phyloP scores from a whole-genome alignment of 768 basidiomycete species.

The Termitomyces sp. region DNA sequence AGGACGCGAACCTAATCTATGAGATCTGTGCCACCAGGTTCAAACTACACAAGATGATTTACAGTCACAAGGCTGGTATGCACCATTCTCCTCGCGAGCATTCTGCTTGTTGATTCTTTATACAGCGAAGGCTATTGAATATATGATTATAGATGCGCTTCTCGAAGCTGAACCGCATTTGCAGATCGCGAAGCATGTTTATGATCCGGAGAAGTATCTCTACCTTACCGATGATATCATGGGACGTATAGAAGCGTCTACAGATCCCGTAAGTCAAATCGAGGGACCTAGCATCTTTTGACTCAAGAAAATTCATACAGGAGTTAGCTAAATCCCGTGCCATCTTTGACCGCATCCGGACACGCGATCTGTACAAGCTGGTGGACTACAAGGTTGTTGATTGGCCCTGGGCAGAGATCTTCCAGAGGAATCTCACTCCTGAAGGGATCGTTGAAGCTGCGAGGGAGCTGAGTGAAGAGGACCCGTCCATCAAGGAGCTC shows the following conservation, averaged over 20 bases:
- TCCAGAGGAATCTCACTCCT: constrained; percentile 38
- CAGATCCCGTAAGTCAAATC: constrained; percentile 38
- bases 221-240: constrained; percentile 70
- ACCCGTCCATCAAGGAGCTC: constrained; percentile 23
- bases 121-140: constrained; percentile 73
- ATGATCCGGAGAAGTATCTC: constrained; percentile 58
- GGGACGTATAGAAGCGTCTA: constrained; percentile 53
- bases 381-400: constrained; percentile 63
- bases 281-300: background rate
- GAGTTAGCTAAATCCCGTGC: constrained; percentile 55
- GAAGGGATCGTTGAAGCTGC: constrained; percentile 45
- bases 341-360: constrained; percentile 61
- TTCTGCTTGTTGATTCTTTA: background rate
- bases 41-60: constrained; percentile 80
- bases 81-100: background rate
- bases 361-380: constrained; percentile 64
- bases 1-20: constrained; percentile 75
- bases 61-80: constrained; percentile 75
- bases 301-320: constrained; percentile 36
- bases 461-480: constrained; percentile 21
- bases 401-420: constrained; percentile 37
- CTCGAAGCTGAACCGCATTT: constrained; percentile 63
- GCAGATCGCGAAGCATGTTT: constrained; percentile 55
- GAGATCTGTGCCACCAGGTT: constrained; percentile 75
- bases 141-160: constrained; percentile 82